phyloP scores from a whole-genome alignment of 257 asterid species.

The Gynochthodes officinalis region DNA sequence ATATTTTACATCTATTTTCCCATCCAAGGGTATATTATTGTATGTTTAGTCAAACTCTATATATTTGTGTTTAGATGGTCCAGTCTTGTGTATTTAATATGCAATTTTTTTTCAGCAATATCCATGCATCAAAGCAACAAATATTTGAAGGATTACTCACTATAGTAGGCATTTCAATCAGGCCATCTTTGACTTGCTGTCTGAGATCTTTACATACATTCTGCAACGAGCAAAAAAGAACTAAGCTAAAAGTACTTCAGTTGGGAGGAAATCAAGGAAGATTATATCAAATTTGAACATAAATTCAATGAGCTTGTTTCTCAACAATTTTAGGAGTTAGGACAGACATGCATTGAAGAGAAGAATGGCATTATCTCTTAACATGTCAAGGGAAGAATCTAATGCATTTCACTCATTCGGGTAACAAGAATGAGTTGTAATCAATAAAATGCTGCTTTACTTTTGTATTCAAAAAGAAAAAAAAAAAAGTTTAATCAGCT shows the following conservation, averaged over 20 bases:
- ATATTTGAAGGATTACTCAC: constrained; percentile 5
- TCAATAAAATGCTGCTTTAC: background rate
- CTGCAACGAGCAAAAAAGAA: background rate
- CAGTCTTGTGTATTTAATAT: background rate
- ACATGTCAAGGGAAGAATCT: background rate
- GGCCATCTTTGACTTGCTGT: constrained; percentile 1
- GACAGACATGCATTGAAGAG: background rate
- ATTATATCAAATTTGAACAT: background rate
- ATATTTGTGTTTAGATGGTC: background rate
- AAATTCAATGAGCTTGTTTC: background rate
- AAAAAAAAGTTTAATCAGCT: background rate
- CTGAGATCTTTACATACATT: background rate
- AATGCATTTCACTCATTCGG: background rate
- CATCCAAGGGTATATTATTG: background rate
- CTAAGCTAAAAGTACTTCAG: background rate
- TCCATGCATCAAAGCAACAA: background rate
- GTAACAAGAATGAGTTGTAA: background rate
- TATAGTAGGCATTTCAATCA: background rate
- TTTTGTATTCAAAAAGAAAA: background rate
- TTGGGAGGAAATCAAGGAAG: background rate
- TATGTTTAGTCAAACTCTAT: background rate
- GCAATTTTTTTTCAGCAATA: background rate
- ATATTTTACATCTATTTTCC: background rate
- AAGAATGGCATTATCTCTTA: background rate
- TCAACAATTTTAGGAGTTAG: background rate